Evolutionary conservation across 768 basidiomycete species (phyloP), one percentile per base, ranked within the genome.

Genomic region (Pholiota molesta): DNA sequence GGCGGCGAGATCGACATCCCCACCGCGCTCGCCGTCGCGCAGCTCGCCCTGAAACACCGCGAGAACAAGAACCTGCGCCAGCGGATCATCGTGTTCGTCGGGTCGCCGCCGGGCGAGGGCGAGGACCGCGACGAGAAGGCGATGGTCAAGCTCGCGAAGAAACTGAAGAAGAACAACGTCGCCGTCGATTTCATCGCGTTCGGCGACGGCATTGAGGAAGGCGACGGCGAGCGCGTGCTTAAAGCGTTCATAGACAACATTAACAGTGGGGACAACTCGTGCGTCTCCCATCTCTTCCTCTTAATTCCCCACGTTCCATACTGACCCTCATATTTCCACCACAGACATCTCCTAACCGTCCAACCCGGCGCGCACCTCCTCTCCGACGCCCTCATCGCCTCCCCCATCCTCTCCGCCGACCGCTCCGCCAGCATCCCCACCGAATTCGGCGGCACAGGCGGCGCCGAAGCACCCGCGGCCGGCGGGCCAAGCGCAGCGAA

Each of bases 161-260:
- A 95, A 75, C 82, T 99, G 64, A 98, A 98, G 83, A 99, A 99
- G 88, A 99, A 99, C 75, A 99, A 98, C 69, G 95, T 99, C 45
- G 93, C 96, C 1, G 84, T 99, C 26, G 97, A 99, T 75, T 81
- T 99, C 55, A 80, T 99, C 29, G 85, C 85, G 5, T 98, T 94
- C 74, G 97, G 97, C 1, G 96, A 97, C 68, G 92, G 88, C 5
- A 91, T 95, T 49, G 91, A 90, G 71, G 86, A 87, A 69, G 75
- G 79, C 5, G 73, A 72, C 16, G 88, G 81, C 52, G 86, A 86
- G 69, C 77, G 78, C 16, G 85, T 94, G 59, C 80, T 99, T 62
- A 84, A 81, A 69, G 82, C 88, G 4, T 94, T 99, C 70, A 85
- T 97, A 49, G 95, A 98, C 29, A 89, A 85, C 63, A 89, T 88